These are phyloP conservation scores for Pichia sporocuriosa DNA, from an alignment of 805 yeast genomes.

Conservation along the genomic window DNA sequence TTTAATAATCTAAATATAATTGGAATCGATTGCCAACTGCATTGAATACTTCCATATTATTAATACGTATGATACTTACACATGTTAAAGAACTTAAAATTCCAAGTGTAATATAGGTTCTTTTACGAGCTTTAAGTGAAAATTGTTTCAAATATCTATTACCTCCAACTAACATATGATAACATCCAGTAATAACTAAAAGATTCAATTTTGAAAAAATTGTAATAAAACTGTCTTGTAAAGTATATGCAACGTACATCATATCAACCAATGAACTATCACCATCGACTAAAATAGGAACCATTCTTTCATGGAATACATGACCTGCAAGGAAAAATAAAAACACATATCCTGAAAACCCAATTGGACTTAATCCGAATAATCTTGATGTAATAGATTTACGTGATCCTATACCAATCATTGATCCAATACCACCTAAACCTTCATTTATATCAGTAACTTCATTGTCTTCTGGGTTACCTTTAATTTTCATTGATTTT, in stretches of 20 bases:
- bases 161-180: constrained; percentile 52
- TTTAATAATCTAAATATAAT: background rate
- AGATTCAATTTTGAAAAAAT: constrained; percentile 27
- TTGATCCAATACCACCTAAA: constrained; percentile 53
- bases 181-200: constrained; percentile 35
- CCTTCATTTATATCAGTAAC: constrained; percentile 41
- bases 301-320: constrained; percentile 37
- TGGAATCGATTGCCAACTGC: constrained; percentile 1
- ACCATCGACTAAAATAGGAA: constrained; percentile 53
- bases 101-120: constrained; percentile 39
- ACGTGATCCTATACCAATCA: constrained; percentile 49
- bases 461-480: constrained; percentile 16
- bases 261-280: constrained; percentile 53
- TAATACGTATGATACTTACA: constrained; percentile 1
- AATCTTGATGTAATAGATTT: constrained; percentile 37
- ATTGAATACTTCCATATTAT: background rate
- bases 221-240: constrained; percentile 13
- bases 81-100: background rate
- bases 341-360: constrained; percentile 53
- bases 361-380: constrained; percentile 49
- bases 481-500: constrained; percentile 8
- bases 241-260: constrained; percentile 41
- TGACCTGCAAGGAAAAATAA: constrained; percentile 42
- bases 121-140: constrained; percentile 34
- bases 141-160: constrained; percentile 39